phyloP scores from a whole-genome alignment of 495 filamentous ascomycete genomes.

The Lentithecium fluviatile region DNA sequence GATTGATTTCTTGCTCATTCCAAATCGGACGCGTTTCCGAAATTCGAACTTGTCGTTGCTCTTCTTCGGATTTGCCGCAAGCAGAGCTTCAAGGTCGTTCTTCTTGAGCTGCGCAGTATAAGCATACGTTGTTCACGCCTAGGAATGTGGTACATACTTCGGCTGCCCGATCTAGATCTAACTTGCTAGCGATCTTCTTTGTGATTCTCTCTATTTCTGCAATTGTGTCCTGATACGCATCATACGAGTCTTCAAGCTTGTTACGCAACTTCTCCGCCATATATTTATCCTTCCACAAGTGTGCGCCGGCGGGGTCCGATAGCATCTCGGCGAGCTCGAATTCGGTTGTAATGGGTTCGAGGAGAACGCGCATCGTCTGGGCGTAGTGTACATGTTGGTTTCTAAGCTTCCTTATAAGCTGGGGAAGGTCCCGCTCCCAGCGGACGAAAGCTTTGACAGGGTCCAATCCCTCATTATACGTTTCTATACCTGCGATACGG shows the following conservation, averaged over 20 bases:
- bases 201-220: conserved; percentile 32
- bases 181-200: conserved; percentile 33
- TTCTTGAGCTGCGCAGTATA: conserved; percentile 19
- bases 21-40: conserved; percentile 31
- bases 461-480: conserved; percentile 33
- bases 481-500: not conserved
- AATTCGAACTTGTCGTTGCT: conserved; percentile 32
- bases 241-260: conserved; percentile 33
- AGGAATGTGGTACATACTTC: conserved; percentile 15
- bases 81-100: conserved; percentile 35
- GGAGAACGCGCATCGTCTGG: conserved; percentile 32
- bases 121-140: conserved; percentile 2
- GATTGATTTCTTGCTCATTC: conserved; percentile 35
- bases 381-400: conserved; percentile 36
- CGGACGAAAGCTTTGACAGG: conserved; percentile 31
- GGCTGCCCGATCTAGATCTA: conserved; percentile 32
- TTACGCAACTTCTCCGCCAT: conserved; percentile 28
- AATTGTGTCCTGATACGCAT: conserved; percentile 33
- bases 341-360: conserved; percentile 35
- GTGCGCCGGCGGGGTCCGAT: conserved; percentile 25
- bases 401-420: conserved; percentile 33
- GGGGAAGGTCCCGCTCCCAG: conserved; percentile 32
- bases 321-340: conserved; percentile 36
- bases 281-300: conserved; percentile 27
- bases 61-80: conserved; percentile 28